Base-by-base conservation (phyloP, 2,329 filamentous ascomycete species). In the Bipolaris gigantea region DNA sequence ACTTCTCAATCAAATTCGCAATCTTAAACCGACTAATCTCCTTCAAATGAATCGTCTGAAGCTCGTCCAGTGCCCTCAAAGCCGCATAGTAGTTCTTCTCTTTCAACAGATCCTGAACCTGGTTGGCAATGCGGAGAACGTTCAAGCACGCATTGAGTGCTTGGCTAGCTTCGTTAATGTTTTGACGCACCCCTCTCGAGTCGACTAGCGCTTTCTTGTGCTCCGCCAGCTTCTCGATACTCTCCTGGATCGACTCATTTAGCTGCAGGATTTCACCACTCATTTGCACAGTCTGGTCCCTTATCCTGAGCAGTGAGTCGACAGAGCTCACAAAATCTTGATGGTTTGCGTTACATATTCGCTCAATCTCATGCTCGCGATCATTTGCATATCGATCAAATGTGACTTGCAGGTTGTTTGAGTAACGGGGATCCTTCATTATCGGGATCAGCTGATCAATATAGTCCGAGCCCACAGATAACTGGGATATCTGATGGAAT, bases 1-100 rank as follows among this genome's bases (percentile, higher is more conserved):
- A 97, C 64, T 91, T 92, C 73, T 97, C 93, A 61, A 99, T 97
- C 79, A 96, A 85, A 70, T 95, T 91, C 30, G 94, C 94, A 60
- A 99, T 88, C 69, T 92, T 93, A 75, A 97, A 95, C 61, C 97
- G 91, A 1, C 90, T 95, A 8, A 96, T 90, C 63, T 95, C 94
- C 70, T 92, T 92, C 61, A 99, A 83, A 70, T 97, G 91, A 62
- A 99, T 92, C 74, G 96, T 97, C 71, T 97, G 93, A 36, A 99
- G 81, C 72, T 99, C 94, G 66, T 97, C 94, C 42, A 99, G 81
- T 4, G 93, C 93, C 64, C 96, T 92, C 47, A 99, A 81, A 2
- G 94, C 94, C 5, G 89, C 91, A 73, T 99, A 99, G 73, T 97
- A 96, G 64, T 92, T 95, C 77, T 97, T 96, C 76, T 91, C 93